Base-by-base conservation (phyloP, 176 grass and related monocot genomes). In the Rhipidocladum racemiflorum region DNA sequence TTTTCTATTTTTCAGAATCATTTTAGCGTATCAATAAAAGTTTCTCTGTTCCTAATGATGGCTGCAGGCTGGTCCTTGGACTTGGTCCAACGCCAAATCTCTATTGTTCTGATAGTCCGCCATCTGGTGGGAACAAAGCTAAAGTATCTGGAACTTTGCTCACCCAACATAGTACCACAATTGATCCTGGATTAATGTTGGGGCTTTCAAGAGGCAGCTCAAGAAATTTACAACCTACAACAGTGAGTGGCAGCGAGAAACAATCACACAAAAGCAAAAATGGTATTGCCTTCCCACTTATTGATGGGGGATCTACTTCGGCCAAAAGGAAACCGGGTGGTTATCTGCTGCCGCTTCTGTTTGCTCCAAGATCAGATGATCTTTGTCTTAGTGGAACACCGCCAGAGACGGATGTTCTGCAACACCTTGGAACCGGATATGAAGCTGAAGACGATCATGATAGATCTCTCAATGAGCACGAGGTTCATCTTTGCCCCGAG, bases 251-350 rank as follows among this genome's bases (percentile, higher is more conserved):
- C 71, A 68, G 74, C 16, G 61, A 84, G 64, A 66, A 65, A 30
- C 68, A 23, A 70, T 69, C 79, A 68, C 70, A 63, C 75, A 34
- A 82, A 72, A 79, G 78, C 20, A 83, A 82, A 85, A 83, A 80
- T 51, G 65, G 78, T 80, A 68, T 80, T 2, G 17, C 65, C 29
- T 72, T 93, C 64, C 91, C 96, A 45, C 35, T 87, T 76, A 88
- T 87, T 72, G 92, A 91, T 7, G 92, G 95, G 67, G 91, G 96
- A 17, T 93, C 92, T 82, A 98, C 96, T 85, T 95, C 96, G 51
- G 91, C 85, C 46, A 95, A 90, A 86, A 92, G 91, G 74, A 98
- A 91, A 82, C 68, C 80, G 54, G 91, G 91, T 57, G 92, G 93
- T 12, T 90, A 87, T 81, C 74, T 92, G 85, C 77, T 89, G 14